These are phyloP conservation scores for Sanghuangporus weigelae DNA, from an alignment of 1,284 basidiomycete species.

Conservation along the genomic window DNA sequence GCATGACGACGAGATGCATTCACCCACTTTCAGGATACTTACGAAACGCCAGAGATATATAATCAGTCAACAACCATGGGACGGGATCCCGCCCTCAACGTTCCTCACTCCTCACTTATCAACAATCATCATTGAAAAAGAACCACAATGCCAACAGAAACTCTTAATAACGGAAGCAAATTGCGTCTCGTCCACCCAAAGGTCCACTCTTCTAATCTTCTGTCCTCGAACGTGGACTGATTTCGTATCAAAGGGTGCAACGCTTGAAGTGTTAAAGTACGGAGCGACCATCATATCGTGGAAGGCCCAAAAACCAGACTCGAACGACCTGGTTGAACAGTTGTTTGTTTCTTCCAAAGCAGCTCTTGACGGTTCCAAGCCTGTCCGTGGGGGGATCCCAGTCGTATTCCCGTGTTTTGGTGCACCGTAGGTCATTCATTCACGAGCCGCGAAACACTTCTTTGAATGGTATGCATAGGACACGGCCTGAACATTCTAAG, in stretches of 20 bases:
- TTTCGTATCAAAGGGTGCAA: conserved; percentile 51
- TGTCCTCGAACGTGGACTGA: not conserved
- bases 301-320: conserved; percentile 46
- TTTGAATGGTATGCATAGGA: conserved; percentile 16
- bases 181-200: conserved; percentile 20
- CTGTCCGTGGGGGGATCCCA: conserved; percentile 81
- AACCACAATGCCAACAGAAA: conserved; percentile 10
- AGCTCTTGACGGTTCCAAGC: conserved; percentile 64
- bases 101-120: not conserved
- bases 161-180: conserved; percentile 3
- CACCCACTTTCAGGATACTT: not conserved
- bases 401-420: conserved; percentile 86
- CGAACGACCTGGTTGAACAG: conserved; percentile 48
- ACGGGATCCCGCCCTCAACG: not conserved
- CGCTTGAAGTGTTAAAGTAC: conserved; percentile 67
- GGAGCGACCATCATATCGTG: conserved; percentile 82
- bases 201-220: conserved; percentile 2
- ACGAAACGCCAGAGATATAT: not conserved
- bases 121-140: not conserved
- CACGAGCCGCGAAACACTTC: not conserved
- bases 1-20: conserved; percentile 6
- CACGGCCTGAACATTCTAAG: conserved; percentile 64
- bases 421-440: conserved; percentile 37
- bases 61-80: not conserved
- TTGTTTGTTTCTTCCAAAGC: conserved; percentile 78